Conservation (phyloP, 1,284 basidiomycete species). For the Pseudozyma hubeiensis region DNA sequence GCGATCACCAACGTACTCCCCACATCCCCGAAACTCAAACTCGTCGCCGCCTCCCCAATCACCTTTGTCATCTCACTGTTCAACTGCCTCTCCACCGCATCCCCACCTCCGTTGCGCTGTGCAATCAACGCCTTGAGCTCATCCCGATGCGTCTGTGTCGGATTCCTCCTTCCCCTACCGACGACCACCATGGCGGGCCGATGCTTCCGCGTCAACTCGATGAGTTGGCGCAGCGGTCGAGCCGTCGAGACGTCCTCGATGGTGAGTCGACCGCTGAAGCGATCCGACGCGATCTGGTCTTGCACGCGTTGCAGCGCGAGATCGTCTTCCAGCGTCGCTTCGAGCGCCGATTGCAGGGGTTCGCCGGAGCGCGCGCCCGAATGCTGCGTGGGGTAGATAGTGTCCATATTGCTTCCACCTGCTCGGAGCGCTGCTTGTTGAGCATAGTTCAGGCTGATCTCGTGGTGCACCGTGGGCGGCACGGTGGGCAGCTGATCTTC, state of each 20-base stretch:
- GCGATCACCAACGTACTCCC: conserved; percentile 55
- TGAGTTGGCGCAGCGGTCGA: conserved; percentile 38
- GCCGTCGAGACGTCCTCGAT: conserved; percentile 32
- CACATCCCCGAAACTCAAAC: conserved; percentile 33
- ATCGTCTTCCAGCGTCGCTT: conserved; percentile 59
- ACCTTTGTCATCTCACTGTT: conserved; percentile 62
- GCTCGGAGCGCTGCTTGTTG: conserved; percentile 13
- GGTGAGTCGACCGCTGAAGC: conserved; percentile 24
- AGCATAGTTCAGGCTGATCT: conserved; percentile 27
- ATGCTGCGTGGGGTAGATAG: conserved; percentile 52
- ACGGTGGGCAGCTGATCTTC: conserved; percentile 42
- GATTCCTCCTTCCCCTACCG: conserved; percentile 55
- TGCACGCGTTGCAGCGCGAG: conserved; percentile 48
- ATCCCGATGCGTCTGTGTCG: conserved; percentile 59
- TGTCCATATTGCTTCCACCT: conserved; percentile 48
- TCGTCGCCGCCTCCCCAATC: conserved; percentile 59
- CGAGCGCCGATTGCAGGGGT: conserved; percentile 35
- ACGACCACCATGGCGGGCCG: conserved; percentile 55
- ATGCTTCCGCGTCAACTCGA: conserved; percentile 21
- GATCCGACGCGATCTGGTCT: conserved; percentile 37
- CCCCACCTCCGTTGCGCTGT: conserved; percentile 9
- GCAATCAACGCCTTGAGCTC: conserved; percentile 51
- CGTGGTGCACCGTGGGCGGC: conserved; percentile 60
- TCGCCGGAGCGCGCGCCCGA: conserved; percentile 10
- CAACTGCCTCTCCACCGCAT: conserved; percentile 42